Percentiles rank a stretch among this genome's conserved stretches.
phyloP scores from a whole-genome alignment of 73 alveolate species.

The Paramecium tetraurelia region DNA sequence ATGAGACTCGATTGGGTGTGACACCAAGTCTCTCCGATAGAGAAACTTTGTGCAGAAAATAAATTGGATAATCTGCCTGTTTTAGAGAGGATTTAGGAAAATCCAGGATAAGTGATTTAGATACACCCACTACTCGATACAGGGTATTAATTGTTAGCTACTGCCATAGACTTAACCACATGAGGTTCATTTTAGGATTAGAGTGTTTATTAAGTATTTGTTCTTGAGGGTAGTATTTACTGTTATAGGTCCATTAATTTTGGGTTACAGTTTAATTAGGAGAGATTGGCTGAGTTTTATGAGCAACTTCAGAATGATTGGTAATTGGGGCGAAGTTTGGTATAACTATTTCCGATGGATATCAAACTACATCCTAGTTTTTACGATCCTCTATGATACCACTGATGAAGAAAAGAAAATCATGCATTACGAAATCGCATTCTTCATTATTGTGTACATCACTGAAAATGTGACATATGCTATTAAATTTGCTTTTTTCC shows the following conservation, averaged over 20 bases:
- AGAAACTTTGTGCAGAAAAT: background rate
- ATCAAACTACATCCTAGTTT: background rate
- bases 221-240: background rate
- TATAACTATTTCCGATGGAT: background rate
- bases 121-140: background rate
- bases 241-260: background rate
- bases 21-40: background rate
- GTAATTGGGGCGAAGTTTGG: background rate
- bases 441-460: background rate
- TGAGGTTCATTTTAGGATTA: background rate
- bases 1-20: background rate
- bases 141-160: background rate
- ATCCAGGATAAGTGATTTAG: background rate
- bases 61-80: background rate
- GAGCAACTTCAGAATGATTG: background rate
- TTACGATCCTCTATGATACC: background rate
- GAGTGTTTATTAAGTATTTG: background rate
- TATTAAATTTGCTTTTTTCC: background rate
- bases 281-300: background rate
- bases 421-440: background rate
- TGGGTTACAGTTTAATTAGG: background rate
- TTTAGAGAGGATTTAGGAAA: conserved; percentile 19
- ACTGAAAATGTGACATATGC: background rate
- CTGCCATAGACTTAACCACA: background rate
- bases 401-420: background rate